Base-by-base conservation (phyloP, 2,329 filamentous ascomycete species). In the Penicillium capsulatum region DNA sequence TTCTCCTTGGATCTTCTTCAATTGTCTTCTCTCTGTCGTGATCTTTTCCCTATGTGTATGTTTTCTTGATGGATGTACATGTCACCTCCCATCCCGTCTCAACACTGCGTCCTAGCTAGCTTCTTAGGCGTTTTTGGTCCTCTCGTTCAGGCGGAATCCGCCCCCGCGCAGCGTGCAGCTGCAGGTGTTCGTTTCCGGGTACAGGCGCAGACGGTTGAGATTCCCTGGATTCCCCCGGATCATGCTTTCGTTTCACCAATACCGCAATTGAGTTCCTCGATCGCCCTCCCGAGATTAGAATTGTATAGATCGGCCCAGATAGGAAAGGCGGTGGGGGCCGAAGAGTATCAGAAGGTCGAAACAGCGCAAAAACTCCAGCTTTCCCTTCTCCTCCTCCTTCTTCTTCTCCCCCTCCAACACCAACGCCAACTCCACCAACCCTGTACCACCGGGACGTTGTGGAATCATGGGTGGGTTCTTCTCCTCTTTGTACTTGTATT, bases 391-490 rank as follows among this genome's bases (percentile, higher is more conserved):
- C 27, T 30, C 38, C 38, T 31, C 37, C 40, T 40, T 37, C 44
- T 38, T 20, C 35, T 43, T 43, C 42, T 43, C 29, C 17, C 19
- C 26, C 29, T 39, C 26, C 31, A 26, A 42, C 47, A 14, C 28
- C 27, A 17, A 29, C 16, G 11, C 9, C 42, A 36, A 35, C 31
- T 44, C 42, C 15, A 24, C 32, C 15, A 15, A 5, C 17, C 16
- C 33, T 31, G 36, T 40, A 45, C 36, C 31, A 31, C 41, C n/a
- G 10, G 10, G 28, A 28, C 26, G 6, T 11, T 14, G 10, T 28
- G 9, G 9, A 28, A 56, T 53, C 48, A 55, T 56, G 53, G 53
- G 52, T 57, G 38, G 17, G 53, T 50, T 46, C 33, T 38, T 30
- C 27, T 28, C 26, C n/a, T 5, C 26, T 28, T 26, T 38, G 24